Evolutionary conservation across 768 basidiomycete species (phyloP).

Genomic region (Pluteus cervinus): DNA sequence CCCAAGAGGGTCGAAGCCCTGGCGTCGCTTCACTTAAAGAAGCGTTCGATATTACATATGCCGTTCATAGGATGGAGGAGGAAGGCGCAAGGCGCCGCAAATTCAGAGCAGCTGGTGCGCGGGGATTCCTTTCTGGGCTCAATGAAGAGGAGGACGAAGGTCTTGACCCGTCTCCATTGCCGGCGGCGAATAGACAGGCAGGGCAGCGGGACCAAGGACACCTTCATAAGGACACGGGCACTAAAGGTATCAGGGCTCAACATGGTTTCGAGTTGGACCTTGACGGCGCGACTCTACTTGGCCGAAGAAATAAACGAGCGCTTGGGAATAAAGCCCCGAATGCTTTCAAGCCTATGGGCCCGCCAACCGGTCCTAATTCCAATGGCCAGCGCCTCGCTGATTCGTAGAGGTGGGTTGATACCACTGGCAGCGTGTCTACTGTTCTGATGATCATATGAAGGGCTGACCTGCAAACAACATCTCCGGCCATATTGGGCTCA

Average conservation of each 20-base stretch:
- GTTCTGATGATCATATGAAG: no score
- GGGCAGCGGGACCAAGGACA: slow-evolving; percentile 27
- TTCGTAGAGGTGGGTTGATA: no score
- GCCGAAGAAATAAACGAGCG: slow-evolving; percentile 51
- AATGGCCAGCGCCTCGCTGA: no score
- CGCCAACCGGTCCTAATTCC: no score
- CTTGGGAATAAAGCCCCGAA: no score
- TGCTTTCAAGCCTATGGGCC: no score
- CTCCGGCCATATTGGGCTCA: no score
- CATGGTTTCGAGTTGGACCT: slow-evolving; percentile 80
- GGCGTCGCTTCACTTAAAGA: slow-evolving; percentile 92
- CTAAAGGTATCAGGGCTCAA: slow-evolving; percentile 5
- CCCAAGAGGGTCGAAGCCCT: slow-evolving; percentile 77
- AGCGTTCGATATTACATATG: slow-evolving; percentile 98
- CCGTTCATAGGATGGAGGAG: slow-evolving; percentile 99
- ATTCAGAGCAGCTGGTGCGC: slow-evolving; percentile 71
- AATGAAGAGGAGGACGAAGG: slow-evolving; percentile 91
- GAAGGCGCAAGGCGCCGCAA: slow-evolving; percentile 86
- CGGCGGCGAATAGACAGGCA: slow-evolving; percentile 29
- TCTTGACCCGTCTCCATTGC: slow-evolving; percentile 29
- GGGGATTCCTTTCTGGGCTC: slow-evolving; percentile 76
- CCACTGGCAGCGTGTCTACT: no score
- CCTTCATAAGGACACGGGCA: slow-evolving; percentile 1
- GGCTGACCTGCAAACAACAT: no score
- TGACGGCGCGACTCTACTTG: slow-evolving; percentile 80